phyloP scores from a whole-genome alignment of 1,284 basidiomycete genomes.

The Pseudozyma hubeiensis region DNA sequence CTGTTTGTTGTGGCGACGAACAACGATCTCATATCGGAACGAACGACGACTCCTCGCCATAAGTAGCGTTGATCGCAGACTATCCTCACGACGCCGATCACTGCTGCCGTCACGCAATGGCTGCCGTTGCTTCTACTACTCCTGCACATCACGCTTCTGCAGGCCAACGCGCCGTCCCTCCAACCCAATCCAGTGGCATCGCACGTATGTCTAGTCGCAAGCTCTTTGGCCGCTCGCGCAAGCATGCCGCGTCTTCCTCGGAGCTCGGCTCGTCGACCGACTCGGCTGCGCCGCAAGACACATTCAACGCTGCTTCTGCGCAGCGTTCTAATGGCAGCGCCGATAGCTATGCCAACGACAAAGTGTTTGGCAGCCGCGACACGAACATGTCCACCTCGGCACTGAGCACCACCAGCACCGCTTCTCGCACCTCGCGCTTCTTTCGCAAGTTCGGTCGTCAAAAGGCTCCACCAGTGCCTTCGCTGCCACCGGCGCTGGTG shows the following conservation, averaged over 20 bases:
- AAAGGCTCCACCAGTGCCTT: constrained; percentile 35
- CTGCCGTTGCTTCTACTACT: constrained; percentile 17
- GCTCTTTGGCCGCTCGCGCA: constrained; percentile 37
- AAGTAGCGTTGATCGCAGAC: too few species aligned
- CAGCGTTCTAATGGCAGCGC: background rate
- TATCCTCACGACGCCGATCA: too few species aligned
- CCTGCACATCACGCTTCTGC: background rate
- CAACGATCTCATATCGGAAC: too few species aligned
- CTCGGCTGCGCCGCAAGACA: background rate
- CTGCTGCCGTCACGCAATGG: constrained; percentile 10
- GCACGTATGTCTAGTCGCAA: constrained; percentile 24
- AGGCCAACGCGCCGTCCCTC: background rate
- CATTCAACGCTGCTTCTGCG: too few species aligned
- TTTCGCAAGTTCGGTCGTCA: constrained; percentile 25
- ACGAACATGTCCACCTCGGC: constrained; percentile 35
- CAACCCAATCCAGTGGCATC: background rate
- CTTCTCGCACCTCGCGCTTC: constrained; percentile 33
- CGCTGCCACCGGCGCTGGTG: constrained; percentile 38
- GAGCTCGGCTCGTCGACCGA: background rate
- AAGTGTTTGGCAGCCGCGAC: constrained; percentile 15
- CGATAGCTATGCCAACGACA: constrained; percentile 9
- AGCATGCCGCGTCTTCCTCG: constrained; percentile 3
- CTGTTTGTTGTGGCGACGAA: too few species aligned
- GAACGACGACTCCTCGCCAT: too few species aligned
- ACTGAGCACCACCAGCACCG: constrained; percentile 17